phyloP scores from a whole-genome alignment of 176 grass and related monocot genomes.

The Oryza officinalis region DNA sequence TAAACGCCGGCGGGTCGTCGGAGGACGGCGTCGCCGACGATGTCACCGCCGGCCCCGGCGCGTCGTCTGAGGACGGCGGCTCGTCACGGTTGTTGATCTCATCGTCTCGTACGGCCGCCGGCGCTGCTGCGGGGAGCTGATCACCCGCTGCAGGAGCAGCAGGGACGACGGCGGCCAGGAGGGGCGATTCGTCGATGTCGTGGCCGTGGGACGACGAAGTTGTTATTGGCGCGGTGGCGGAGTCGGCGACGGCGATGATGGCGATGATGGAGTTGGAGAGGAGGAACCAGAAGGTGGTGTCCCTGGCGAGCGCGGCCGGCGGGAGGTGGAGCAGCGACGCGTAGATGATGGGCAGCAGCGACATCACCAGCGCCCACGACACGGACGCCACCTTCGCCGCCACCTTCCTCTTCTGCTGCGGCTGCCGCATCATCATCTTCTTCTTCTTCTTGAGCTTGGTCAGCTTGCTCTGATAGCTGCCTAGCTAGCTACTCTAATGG shows the following conservation, averaged over 20 bases:
- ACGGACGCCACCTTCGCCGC: constrained; percentile 29
- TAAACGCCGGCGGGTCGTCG: not conserved
- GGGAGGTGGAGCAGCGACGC: constrained; percentile 69
- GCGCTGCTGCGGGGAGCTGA: not conserved
- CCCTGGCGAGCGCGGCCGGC: constrained; percentile 63
- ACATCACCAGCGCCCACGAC: constrained; percentile 56
- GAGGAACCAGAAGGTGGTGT: constrained; percentile 97
- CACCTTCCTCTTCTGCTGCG: constrained; percentile 2
- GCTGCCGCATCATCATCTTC: not conserved
- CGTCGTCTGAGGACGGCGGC: no score
- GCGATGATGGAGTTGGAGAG: constrained; percentile 84
- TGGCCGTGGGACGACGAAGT: not conserved
- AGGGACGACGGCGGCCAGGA: not conserved
- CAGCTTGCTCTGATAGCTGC: no score
- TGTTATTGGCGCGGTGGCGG: not conserved
- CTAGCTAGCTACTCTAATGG: not conserved
- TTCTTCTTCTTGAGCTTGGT: no score
- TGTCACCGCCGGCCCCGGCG: not conserved
- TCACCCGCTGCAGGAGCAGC: not conserved
- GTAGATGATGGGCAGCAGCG: constrained; percentile 73
- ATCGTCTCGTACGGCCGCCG: not conserved
- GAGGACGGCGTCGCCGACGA: no score
- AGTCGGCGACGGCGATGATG: constrained; percentile 45
- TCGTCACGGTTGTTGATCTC: not conserved
- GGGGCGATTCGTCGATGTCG: not conserved